These are phyloP conservation scores for Adenanthera pavonina DNA, from an alignment of 306 rosid genomes.

Conservation along the genomic window DNA sequence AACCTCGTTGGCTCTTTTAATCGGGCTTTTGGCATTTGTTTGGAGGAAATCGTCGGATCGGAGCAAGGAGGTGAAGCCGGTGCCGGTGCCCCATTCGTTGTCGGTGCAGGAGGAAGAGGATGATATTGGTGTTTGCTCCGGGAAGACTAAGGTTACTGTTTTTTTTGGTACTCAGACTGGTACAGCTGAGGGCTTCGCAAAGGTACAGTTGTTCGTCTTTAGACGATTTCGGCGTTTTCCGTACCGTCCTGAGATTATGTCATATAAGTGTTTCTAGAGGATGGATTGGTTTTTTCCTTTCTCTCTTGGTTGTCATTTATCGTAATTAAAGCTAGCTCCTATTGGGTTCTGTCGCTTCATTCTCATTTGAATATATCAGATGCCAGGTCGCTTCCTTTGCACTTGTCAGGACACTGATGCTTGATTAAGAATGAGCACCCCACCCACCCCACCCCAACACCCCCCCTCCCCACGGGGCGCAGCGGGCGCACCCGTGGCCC, in stretches of 20 bases:
- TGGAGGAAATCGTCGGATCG: slow-evolving; percentile 83
- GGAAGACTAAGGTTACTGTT: slow-evolving; percentile 73
- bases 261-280: background rate
- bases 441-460: too few relatives aligned
- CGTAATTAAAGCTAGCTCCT: background rate
- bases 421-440: background rate
- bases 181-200: slow-evolving; percentile 89
- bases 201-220: slow-evolving; percentile 48
- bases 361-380: background rate
- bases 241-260: background rate
- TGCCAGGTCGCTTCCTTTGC: background rate
- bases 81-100: slow-evolving; percentile 58
- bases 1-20: slow-evolving; percentile 62
- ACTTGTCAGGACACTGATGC: slow-evolving; percentile 10
- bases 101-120: slow-evolving; percentile 61
- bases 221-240: background rate
- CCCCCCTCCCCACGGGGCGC: too few relatives aligned
- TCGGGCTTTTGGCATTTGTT: slow-evolving; percentile 65
- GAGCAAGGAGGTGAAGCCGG: slow-evolving; percentile 62
- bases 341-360: background rate
- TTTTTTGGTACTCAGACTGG: slow-evolving; percentile 94
- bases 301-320: background rate
- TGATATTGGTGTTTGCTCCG: slow-evolving; percentile 59
- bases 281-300: background rate
- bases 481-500: too few relatives aligned